These are phyloP conservation scores for Wickerhamomyces kurtzmanii DNA, from an alignment of 805 yeast species.

Conservation along the genomic window DNA sequence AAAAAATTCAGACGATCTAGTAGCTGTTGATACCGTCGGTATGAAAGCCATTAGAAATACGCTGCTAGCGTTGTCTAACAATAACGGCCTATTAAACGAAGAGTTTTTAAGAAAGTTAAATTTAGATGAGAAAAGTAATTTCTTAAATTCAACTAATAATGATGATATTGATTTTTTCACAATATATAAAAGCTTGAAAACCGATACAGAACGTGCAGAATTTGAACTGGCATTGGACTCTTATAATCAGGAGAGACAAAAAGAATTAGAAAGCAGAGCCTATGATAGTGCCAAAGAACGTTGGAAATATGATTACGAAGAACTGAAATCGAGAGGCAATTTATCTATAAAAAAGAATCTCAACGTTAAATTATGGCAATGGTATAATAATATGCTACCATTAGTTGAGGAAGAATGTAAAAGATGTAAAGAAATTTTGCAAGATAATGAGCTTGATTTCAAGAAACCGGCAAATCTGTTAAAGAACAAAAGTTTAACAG, in stretches of 20 bases:
- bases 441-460: too few relatives aligned
- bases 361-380: slow-evolving; percentile 70
- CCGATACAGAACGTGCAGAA: slow-evolving; percentile 32
- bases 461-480: too few relatives aligned
- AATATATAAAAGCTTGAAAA: slow-evolving; percentile 44
- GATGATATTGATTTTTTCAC: slow-evolving; percentile 51
- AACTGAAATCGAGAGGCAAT: slow-evolving; percentile 48
- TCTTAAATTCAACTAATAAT: slow-evolving; percentile 14
- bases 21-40: slow-evolving; percentile 68
- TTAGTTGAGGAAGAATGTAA: slow-evolving; percentile 56
- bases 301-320: slow-evolving; percentile 81
- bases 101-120: slow-evolving; percentile 21
- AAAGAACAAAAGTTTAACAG: slow-evolving; percentile 6
- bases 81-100: slow-evolving; percentile 13
- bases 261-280: slow-evolving; percentile 65
- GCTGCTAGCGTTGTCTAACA: slow-evolving; percentile 37
- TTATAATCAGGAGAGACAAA: slow-evolving; percentile 70
- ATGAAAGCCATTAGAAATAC: slow-evolving; percentile 73
- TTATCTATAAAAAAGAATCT: slow-evolving; percentile 43
- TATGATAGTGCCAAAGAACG: slow-evolving; percentile 78
- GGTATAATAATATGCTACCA: slow-evolving; percentile 74
- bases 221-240: slow-evolving; percentile 63
- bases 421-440: slow-evolving; percentile 35
- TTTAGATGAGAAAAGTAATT: slow-evolving; percentile 25
- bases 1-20: slow-evolving; percentile 39